phyloP scores from a whole-genome alignment of 2,329 filamentous ascomycete species.

The Pezicula neosporulosa region DNA sequence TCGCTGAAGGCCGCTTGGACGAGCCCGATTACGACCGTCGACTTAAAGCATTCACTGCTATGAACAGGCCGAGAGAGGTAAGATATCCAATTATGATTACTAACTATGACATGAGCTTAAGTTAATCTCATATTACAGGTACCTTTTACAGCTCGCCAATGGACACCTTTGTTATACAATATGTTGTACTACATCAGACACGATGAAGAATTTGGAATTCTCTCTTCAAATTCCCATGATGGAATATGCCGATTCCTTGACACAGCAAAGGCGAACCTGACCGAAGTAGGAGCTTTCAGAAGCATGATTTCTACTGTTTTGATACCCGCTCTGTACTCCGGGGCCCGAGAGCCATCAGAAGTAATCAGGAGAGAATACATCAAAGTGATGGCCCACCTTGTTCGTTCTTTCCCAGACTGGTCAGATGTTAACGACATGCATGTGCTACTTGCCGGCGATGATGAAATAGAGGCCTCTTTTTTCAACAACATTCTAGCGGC shows the following conservation, averaged over 20 bases:
- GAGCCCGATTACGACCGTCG: constrained; percentile 86
- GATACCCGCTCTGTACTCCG: constrained; percentile 72
- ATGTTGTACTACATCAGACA: constrained; percentile 83
- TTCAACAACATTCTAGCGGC: constrained; percentile 92
- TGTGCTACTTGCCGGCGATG: constrained; percentile 63
- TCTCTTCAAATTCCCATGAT: constrained; percentile 76
- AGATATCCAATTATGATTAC: too few relatives aligned
- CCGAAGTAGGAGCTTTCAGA: constrained; percentile 46
- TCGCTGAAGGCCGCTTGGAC: constrained; percentile 67
- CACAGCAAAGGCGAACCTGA: constrained; percentile 44
- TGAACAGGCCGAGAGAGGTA: constrained; percentile 59
- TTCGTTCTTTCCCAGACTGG: constrained; percentile 69
- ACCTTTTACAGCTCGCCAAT: constrained; percentile 67
- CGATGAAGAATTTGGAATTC: constrained; percentile 82
- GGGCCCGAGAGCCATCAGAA: constrained; percentile 76
- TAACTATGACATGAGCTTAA: too few relatives aligned
- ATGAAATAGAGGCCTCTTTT: constrained; percentile 63
- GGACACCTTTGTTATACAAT: constrained; percentile 86
- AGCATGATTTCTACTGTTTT: constrained; percentile 61
- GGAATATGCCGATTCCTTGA: constrained; percentile 76
- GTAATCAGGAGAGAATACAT: constrained; percentile 81
- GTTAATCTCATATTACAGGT: constrained; percentile 8
- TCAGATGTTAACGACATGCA: constrained; percentile 70
- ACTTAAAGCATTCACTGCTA: constrained; percentile 68
- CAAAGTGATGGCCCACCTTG: constrained; percentile 72